Evolutionary conservation across 2,329 filamentous ascomycete species (phyloP), one percentile per base, ranked within the genome.

Genomic region (Colletotrichum zoysiae): DNA sequence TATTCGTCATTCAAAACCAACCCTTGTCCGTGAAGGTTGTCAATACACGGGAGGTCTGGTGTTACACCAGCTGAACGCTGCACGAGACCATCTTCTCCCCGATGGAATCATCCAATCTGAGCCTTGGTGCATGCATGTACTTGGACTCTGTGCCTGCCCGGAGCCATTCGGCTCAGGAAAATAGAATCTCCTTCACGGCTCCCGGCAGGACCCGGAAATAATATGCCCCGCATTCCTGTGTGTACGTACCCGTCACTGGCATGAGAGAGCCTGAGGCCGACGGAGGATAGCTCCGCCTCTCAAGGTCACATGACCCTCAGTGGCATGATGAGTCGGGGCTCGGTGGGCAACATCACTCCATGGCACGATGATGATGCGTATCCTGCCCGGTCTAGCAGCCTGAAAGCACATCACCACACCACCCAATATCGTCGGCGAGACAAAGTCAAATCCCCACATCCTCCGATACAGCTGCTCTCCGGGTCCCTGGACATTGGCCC

Each of bases 251-350:
- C 35, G 3, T 55, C 8, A 44, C 18, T 3, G 1, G 16, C 23
- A 44, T 40, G 9, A 4, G 3, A 5, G 5, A 23, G 70, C 69
- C 65, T 69, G 18, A 71, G 59, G 65, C 20, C 20, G 16, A 2
- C 9, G 11, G 0, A 0, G 9, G 11, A 8, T 26, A 18, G 18
- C 70, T 65, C 59, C 65, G 40, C 59, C 33, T 40, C 23, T 42
- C 8, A 0, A 50, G 33, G 48, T 72, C 70, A 72, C 66, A 64
- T 72, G 70, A 72, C 66, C 50, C 2, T 12, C 44, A 30, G 65
- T 69, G 59, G 70, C 55, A 70, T 65, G 65, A 72, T 63, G 11
- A 23, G 8, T 26, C 51, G 16, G 35, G 44, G 53, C 38, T 60
- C 53, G n/a, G 9, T 30, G 46, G 55, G 53, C 48, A 42, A 70